phyloP scores from a whole-genome alignment of 305 asterid species.

The Petunia hybrid region DNA sequence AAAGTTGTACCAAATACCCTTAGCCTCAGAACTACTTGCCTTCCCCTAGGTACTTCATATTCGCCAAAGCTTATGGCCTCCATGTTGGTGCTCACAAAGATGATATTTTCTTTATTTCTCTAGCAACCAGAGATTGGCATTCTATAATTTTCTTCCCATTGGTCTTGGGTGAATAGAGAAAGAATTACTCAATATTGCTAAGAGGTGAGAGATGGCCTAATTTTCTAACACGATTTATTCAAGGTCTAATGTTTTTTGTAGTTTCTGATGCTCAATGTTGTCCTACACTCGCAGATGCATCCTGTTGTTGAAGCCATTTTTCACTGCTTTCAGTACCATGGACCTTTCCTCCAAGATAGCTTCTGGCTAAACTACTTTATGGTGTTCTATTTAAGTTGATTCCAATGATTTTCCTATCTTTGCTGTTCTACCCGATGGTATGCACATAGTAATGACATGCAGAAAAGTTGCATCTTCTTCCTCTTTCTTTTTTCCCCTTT shows the following conservation, averaged over 20 bases:
- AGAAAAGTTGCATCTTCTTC: neutral
- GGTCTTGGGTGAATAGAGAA: neutral
- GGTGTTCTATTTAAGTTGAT: constrained; percentile 54
- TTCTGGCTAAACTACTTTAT: constrained; percentile 43
- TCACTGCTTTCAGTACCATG: constrained; percentile 47
- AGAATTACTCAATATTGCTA: constrained; percentile 32
- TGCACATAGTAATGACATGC: constrained; percentile 30
- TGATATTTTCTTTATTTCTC: constrained; percentile 1
- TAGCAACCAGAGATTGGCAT: neutral
- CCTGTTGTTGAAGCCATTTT: constrained; percentile 48
- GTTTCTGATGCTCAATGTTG: constrained; percentile 51
- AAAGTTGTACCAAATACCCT: neutral
- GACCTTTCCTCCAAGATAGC: constrained; percentile 48
- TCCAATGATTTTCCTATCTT: constrained; percentile 43
- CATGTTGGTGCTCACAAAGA: neutral
- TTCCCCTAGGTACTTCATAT: constrained; percentile 10
- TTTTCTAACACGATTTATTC: constrained; percentile 39
- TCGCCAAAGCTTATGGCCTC: neutral
- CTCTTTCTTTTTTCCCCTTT: too few relatives aligned
- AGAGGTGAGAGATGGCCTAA: constrained; percentile 51
- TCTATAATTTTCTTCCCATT: neutral
- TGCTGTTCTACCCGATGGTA: constrained; percentile 32
- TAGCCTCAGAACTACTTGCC: neutral
- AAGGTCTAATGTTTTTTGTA: constrained; percentile 36
- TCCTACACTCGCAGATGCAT: constrained; percentile 55